Evolutionary conservation across 495 filamentous ascomycete species (phyloP), one percentile per base, ranked within the genome.

Genomic region (Aspergillus coremiiformis): DNA sequence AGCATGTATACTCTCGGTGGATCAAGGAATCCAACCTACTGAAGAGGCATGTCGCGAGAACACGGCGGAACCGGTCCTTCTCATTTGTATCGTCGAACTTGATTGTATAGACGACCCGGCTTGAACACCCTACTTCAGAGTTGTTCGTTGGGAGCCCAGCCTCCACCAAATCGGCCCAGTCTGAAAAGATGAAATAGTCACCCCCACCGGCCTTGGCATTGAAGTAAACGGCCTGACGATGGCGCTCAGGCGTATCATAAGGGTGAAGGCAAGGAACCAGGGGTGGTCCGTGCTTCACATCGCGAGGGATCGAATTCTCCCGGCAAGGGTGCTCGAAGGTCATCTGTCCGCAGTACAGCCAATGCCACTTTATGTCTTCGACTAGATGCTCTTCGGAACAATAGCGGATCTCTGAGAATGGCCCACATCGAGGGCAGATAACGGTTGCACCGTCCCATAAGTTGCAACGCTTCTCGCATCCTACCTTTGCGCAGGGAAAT

Each of bases 401-500:
- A 57, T 76, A 78, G 14, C 69, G 65, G 12, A 66, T 44, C 24
- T 46, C 20, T 6, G 69, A 70, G 51, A 55, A 74, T 0, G 75
- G 74, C 6, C 75, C 75, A 54, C 75, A 78, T 5, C 58, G 45
- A 5, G 67, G 66, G 54, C 75, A 78, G 58, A 74, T 66, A 11
- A 66, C 55, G 8, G 62, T 56, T 19, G 49, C 32, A 4, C 54
- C 50, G 44, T 79, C 73, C 61, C 66, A 67, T 22, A 75, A 70
- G 45, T 78, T 76, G 65, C 83, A 84, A 68, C 75, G 76, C 47
- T 67, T 71, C 0, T 57, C 22, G 51, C 75, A 78, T 22, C 42
- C 54, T 2, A 19, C 23, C 39, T 46, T 55, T 5, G 59, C 54
- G 43, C 74, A 78, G 9, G 37, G 24, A 19, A 71, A 62, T 0